Base-by-base conservation (phyloP, 2,329 filamentous ascomycete genomes). In the Rhinocladiella similis region DNA sequence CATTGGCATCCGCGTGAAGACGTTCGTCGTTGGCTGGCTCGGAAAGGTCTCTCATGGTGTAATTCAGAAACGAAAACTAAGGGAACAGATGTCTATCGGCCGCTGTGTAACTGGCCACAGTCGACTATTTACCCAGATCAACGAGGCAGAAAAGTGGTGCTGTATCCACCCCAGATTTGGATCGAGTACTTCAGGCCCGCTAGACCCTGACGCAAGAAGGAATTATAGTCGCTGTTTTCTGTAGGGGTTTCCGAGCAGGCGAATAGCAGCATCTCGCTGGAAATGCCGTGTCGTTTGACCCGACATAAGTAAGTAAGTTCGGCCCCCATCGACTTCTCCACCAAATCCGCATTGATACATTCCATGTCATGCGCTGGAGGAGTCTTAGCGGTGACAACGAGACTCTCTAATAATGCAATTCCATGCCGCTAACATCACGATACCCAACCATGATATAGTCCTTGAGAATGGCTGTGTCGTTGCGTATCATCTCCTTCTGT, bases 391-490 rank as follows among this genome's bases (percentile, higher is more conserved):
- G 14, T 35, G 7, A 35, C 7, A 35, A 43, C 18, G 10, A 20
- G 42, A 19, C 22, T 14, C 16, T 14, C 18, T 22, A 42, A 27
- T 51, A 51, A 29, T 51, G 7, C 22, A 43, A 9, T 5, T 9
- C 49, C 10, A 22, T 16, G 12, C 49, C 49, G 5, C 43, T 43
- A n/a, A 12, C 19, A 38, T 16, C n/a, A 16, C 22, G 10, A 19
- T 51, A 51, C 14, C 54, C 71, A 9, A 77, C 65, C 19, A 81
- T 67, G 46, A 79, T 70, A 53, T 73, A 81, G 59, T 81, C 70
- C 58, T 73, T 67, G 16, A 80, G 68, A 16, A 75, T 54, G 1
- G 77, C 79, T 12, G 72, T 74, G 3, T 76, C 77, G 57, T 77
- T 73, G 7, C 63, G 46, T 9, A 82, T 67, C n/a, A 70, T 69